Percentiles rank a stretch among this genome's conserved stretches.
Evolutionary conservation across 805 yeast genomes (phyloP).

Genomic region (Cephaloascus albidus): DNA sequence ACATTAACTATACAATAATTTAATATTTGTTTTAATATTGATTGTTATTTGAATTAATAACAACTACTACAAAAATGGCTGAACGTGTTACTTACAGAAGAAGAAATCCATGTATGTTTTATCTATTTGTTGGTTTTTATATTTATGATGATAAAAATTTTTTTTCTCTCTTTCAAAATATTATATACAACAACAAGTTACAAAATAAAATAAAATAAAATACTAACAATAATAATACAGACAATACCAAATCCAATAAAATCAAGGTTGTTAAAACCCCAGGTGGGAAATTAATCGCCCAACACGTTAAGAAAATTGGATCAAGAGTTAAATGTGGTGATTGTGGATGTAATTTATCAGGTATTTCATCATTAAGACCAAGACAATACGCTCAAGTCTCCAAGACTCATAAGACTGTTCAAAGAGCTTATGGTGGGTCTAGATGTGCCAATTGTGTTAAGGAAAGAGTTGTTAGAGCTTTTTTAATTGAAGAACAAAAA

Average conservation of each 20-base stretch:
- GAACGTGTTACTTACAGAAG: constrained; percentile 39
- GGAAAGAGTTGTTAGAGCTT: constrained; percentile 42
- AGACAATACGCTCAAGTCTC: constrained; percentile 37
- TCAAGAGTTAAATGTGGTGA: constrained; percentile 86
- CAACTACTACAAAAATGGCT: too few relatives aligned
- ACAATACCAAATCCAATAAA: constrained; percentile 99
- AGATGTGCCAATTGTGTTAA: constrained; percentile 44
- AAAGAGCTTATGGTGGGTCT: constrained; percentile 44
- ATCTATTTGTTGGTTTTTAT: not conserved
- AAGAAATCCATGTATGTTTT: constrained; percentile 35
- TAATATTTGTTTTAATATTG: too few relatives aligned
- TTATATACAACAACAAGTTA: too few relatives aligned
- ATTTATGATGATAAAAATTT: not conserved
- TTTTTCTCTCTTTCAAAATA: too few relatives aligned
- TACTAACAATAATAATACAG: constrained; percentile 25
- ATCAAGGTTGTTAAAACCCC: constrained; percentile 99
- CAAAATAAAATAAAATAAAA: too few relatives aligned
- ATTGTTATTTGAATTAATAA: not conserved
- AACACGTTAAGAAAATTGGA: constrained; percentile 90
- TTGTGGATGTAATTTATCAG: constrained; percentile 61
- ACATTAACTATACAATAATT: too few relatives aligned
- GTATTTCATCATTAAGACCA: constrained; percentile 42
- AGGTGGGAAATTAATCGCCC: constrained; percentile 98
- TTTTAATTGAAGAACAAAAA: constrained; percentile 42
- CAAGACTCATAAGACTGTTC: constrained; percentile 39